phyloP scores from a whole-genome alignment of 2,329 filamentous ascomycete species.

The Didymella lethalis region DNA sequence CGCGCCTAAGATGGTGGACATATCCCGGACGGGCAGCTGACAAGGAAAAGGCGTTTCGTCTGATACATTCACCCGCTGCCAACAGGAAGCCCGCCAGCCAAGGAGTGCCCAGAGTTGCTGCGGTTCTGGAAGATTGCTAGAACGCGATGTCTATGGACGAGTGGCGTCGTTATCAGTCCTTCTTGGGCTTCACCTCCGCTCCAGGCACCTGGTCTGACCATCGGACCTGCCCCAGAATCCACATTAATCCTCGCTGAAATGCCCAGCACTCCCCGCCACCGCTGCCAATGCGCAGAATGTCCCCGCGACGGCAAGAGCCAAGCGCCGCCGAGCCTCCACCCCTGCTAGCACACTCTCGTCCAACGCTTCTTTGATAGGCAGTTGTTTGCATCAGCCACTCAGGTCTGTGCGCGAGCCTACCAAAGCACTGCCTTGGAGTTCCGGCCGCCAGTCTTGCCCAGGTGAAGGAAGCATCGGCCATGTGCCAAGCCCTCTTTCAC shows the following conservation, averaged over 20 bases:
- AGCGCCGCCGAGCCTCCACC: slow-evolving; percentile 13
- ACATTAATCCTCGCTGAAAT: slow-evolving; percentile 11
- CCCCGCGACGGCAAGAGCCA: slow-evolving; percentile 29
- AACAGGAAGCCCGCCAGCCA: slow-evolving; percentile 25
- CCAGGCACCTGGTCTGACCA: slow-evolving; percentile 22
- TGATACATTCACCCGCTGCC: slow-evolving; percentile 13
- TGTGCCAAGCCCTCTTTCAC: slow-evolving; percentile 33
- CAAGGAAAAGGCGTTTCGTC: slow-evolving; percentile 29
- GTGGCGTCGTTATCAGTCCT: slow-evolving; percentile 28
- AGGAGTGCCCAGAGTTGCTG: slow-evolving; percentile 19
- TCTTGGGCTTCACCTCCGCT: slow-evolving; percentile 31
- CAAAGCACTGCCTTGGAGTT: slow-evolving; percentile 16
- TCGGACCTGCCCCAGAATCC: slow-evolving; percentile 15
- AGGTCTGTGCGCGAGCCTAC: slow-evolving; percentile 26
- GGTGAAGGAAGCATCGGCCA: slow-evolving; percentile 22
- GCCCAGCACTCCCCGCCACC: slow-evolving; percentile 29
- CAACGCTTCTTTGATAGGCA: slow-evolving; percentile 30
- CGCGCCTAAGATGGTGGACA: slow-evolving; percentile 15
- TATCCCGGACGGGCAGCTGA: slow-evolving; percentile 35
- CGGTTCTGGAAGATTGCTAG: slow-evolving; percentile 36
- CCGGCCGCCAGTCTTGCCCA: slow-evolving; percentile 13
- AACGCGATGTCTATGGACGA: slow-evolving; percentile 13
- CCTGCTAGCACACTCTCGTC: slow-evolving; percentile 23
- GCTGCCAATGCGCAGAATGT: slow-evolving; percentile 33
- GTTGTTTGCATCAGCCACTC: slow-evolving; percentile 31